Conservation (phyloP, 768 basidiomycete species). For the Suillus clintonianus region DNA sequence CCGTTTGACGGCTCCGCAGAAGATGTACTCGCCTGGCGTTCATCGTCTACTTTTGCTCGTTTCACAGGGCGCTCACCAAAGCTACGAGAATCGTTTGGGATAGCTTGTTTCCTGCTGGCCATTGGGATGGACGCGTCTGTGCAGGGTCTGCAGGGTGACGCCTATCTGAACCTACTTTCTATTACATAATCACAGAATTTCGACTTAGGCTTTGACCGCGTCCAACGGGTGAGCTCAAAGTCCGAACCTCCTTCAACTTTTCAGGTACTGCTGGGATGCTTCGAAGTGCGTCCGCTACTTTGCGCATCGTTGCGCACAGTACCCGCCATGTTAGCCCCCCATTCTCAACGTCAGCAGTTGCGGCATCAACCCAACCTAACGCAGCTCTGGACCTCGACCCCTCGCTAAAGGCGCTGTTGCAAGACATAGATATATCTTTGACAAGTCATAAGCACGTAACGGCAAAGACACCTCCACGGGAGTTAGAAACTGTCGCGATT, state of each 20-base stretch:
- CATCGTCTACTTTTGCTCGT: conserved; percentile 25
- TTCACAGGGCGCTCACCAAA: conserved; percentile 30
- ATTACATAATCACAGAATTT: conserved; percentile 18
- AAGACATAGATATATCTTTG: conserved; percentile 70
- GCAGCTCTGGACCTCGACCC: conserved; percentile 67
- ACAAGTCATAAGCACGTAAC: conserved; percentile 34
- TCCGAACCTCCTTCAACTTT: background rate
- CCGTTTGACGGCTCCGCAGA: conserved; percentile 14
- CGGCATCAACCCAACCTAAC: conserved; percentile 49
- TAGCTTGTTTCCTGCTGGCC: conserved; percentile 1
- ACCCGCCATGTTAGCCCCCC: conserved; percentile 21
- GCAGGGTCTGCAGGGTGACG: background rate
- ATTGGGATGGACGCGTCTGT: conserved; percentile 1
- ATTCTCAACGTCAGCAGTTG: conserved; percentile 35
- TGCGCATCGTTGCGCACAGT: conserved; percentile 25
- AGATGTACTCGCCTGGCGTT: conserved; percentile 1
- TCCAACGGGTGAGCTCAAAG: background rate
- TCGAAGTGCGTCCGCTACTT: conserved; percentile 20
- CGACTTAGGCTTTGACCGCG: background rate
- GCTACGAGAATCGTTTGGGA: background rate
- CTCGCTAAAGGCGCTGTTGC: conserved; percentile 58
- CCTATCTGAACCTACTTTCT: background rate
- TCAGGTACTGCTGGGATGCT: conserved; percentile 19
- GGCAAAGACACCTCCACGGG: conserved; percentile 40
- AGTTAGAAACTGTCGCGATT: conserved; percentile 55